A percentile compares a stretch with the other conserved stretches of the same genome.
phyloP scores from a whole-genome alignment of 2,329 filamentous ascomycete genomes.

The Chalaropsis thielavioides region DNA sequence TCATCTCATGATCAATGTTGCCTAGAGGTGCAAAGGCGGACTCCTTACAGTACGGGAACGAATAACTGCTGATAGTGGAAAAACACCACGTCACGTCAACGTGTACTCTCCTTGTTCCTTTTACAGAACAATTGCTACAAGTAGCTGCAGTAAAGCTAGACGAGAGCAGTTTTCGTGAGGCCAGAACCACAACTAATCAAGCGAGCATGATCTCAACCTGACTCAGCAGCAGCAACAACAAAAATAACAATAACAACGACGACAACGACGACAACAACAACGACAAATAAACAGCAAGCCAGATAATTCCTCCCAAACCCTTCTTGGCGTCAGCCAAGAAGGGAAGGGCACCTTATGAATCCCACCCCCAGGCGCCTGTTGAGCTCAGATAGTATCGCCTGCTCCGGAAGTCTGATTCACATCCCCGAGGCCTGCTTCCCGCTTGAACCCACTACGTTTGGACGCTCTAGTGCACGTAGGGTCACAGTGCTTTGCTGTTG shows the following conservation, averaged over 20 bases:
- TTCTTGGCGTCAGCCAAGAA: too few relatives aligned
- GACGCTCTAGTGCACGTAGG: not conserved
- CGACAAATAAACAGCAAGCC: not conserved
- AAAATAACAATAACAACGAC: not conserved
- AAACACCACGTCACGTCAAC: not conserved
- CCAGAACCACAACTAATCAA: not conserved
- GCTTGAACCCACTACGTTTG: constrained; percentile 6
- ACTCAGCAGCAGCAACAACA: not conserved
- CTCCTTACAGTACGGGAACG: not conserved
- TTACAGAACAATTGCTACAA: not conserved
- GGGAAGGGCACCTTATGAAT: not conserved
- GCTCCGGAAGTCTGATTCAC: not conserved
- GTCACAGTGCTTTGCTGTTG: constrained; percentile 2
- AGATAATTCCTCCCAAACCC: too few relatives aligned
- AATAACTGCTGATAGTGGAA: not conserved
- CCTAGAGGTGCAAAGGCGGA: not conserved
- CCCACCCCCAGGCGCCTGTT: not conserved
- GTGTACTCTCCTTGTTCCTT: not conserved
- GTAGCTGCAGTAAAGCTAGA: not conserved
- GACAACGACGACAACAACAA: not conserved
- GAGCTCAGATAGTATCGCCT: constrained; percentile 2
- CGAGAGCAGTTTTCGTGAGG: not conserved
- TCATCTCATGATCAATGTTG: not conserved
- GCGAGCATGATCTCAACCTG: not conserved
- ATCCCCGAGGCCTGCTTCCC: constrained; percentile 10